Base-by-base conservation (phyloP, 805 yeast species). In the Candida palmyrensis region DNA sequence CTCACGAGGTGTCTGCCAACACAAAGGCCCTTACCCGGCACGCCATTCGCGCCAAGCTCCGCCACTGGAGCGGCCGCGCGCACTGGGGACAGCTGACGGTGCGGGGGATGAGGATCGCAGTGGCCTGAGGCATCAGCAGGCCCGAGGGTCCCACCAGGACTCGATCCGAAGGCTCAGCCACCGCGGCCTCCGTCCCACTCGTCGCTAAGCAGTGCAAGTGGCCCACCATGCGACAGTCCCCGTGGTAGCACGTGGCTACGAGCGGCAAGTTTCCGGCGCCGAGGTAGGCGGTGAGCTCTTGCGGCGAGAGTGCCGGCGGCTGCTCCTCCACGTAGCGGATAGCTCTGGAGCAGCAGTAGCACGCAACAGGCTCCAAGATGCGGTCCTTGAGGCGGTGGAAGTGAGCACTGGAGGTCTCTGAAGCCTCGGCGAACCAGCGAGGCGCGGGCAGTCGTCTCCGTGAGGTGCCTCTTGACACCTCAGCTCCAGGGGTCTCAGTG, bases 201-300 rank as follows among this genome's bases (percentile, higher is more conserved):
- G 42, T 34, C n/a, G 63, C 60, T 5, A 68, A 35, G 41, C 78
- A 73, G 1, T 45, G 18, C 21, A 73, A 41, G 45, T 73, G 77
- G 6, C 55, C 44, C 2, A 55, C 40, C 14, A 41, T 41, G 2
- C 44, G 35, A 40, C 77, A 72, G 22, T 29, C 25, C 20, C 24
- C 14, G 15, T 51, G 42, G 21, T 49, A 41, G 25, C 76, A 71
- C 3, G 57, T 45, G 3, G 59, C 54, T 3, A 65, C 28, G 16
- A 59, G 39, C 0, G 71, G 71, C 33, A 56, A 24, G 11, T 33
- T 27, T 1, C 36, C 39, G n/a, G 20, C 16, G 13, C 18, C 11
- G 6, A 32, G 20, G 23, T 16, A 36, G 13, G 12, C 10, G 3
- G 32, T 26, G 12, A 47, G 24, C 7, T 34, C 24, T 4, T 18